Evolutionary conservation across 306 rosid genomes (phyloP), one percentile per base, ranked within the genome.

Genomic region (Urtica urens): DNA sequence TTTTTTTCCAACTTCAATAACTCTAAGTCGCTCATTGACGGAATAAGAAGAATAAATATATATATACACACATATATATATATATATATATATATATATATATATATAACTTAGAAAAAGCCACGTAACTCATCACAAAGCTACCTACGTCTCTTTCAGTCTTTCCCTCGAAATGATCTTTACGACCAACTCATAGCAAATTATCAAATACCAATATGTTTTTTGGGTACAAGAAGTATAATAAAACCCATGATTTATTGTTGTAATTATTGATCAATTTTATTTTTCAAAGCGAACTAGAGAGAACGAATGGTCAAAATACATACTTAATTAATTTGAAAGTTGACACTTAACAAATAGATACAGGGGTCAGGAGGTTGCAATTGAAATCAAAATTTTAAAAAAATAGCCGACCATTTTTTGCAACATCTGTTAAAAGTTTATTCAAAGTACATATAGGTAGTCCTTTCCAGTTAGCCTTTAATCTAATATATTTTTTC

Each of bases 381-480:
- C 33, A 33, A 33, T 30, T 15, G 11, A 20, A 51, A 20, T 42
- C 41, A 18, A 51, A 30, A 31, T 51, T 31, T 51, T 0, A 7
- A n/a, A n/a, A 33, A 9, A 34, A 11, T 29, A 20, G 57, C 27
- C 10, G n/a, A 33, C 57, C 35, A 12, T 20, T 34, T 10, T n/a
- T 13, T n/a, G 12, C 42, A 20, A 31, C 43, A 50, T 51, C 28
- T 22, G 43, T 23, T 33, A 31, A 17, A 35, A 19, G 35, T 26
- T 43, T 51, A 10, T 31, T 18, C 57, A 14, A 51, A 51, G 43
- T 51, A 51, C 28, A 31, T 51, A 10, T 51, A 51, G 57, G 28
- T 3, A 31, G 30, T 25, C 30, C 38, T 49, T 31, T 23, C 7
- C 42, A 12, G 3, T 22, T 50, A 41, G 10, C 22, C 22, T 19